Evolutionary conservation across 371 early-diverging fungal species (phyloP).

Genomic region (Dichotomocladium elegans): DNA sequence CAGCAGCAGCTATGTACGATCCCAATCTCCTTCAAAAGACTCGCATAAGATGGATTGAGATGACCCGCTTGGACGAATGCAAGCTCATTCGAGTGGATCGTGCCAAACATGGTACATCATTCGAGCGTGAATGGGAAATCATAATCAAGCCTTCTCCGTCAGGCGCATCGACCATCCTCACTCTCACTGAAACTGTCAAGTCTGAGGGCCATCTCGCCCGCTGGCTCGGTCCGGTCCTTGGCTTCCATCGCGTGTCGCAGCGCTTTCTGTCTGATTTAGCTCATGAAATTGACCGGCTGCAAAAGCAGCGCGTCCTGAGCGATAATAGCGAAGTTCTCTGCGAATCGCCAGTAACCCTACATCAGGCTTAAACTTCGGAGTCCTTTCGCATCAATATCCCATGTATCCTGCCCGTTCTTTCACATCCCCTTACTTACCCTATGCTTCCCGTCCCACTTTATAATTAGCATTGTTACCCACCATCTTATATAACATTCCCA

Average conservation of each 20-base stretch:
- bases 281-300: conserved; percentile 13
- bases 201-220: conserved; percentile 15
- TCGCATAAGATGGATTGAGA: conserved; percentile 10
- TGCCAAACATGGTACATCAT: conserved; percentile 7
- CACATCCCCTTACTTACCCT: neutral
- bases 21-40: conserved; percentile 1
- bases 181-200: conserved; percentile 12
- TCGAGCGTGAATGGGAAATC: conserved; percentile 19
- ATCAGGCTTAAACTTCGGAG: no score
- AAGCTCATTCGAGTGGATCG: conserved; percentile 8
- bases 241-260: conserved; percentile 17
- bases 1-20: neutral
- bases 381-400: neutral
- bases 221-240: conserved; percentile 18
- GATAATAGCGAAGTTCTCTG: conserved; percentile 4
- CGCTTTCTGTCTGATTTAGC: conserved; percentile 13
- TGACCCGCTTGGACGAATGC: conserved; percentile 4
- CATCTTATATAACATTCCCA: no score
- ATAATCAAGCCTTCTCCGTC: neutral
- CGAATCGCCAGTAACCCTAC: conserved; percentile 6
- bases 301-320: conserved; percentile 11
- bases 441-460: neutral
- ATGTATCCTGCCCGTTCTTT: neutral
- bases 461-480: neutral
- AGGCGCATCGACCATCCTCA: conserved; percentile 1